Conservation (phyloP, 129 eudicot genomes). For the Sambucus nigra region DNA sequence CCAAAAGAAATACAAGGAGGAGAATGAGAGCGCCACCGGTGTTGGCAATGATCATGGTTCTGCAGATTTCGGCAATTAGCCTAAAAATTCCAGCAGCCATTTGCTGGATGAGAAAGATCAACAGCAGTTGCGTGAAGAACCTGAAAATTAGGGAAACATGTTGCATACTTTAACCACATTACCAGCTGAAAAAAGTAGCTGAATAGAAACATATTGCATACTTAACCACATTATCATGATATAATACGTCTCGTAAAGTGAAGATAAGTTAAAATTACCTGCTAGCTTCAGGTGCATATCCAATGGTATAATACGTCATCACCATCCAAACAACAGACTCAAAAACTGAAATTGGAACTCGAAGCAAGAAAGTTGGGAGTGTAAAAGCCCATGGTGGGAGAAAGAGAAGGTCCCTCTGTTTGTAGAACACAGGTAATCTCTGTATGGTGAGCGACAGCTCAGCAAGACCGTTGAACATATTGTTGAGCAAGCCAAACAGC, state of each 20-base stretch:
- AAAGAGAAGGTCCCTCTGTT: conserved; percentile 77
- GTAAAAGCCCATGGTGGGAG: conserved; percentile 85
- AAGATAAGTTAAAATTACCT: conserved; percentile 24
- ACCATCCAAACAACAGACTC: conserved; percentile 68
- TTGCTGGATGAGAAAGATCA: conserved; percentile 77
- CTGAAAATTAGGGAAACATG: conserved; percentile 21
- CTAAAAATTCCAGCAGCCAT: conserved; percentile 91
- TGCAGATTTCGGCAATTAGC: conserved; percentile 65
- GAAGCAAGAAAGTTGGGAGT: conserved; percentile 59
- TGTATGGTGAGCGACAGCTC: conserved; percentile 64
- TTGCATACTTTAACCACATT: background rate
- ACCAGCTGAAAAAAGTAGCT: background rate
- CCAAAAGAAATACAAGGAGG: conserved; percentile 78
- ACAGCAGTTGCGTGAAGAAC: conserved; percentile 84
- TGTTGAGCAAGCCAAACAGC: conserved; percentile 49
- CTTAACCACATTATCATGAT: too few relatives aligned
- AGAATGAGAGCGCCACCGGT: conserved; percentile 76
- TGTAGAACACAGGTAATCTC: conserved; percentile 87
- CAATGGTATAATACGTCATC: conserved; percentile 71
- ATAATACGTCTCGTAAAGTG: too few relatives aligned
- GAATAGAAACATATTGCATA: too few relatives aligned
- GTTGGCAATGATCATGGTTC: conserved; percentile 82
- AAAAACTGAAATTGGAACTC: conserved; percentile 63
- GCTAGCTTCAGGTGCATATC: conserved; percentile 83
- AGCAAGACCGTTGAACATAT: conserved; percentile 78